Evolutionary conservation across 371 early-diverging fungal species (phyloP), one percentile per base, ranked within the genome.

Genomic region (Saksenaea oblongispora): DNA sequence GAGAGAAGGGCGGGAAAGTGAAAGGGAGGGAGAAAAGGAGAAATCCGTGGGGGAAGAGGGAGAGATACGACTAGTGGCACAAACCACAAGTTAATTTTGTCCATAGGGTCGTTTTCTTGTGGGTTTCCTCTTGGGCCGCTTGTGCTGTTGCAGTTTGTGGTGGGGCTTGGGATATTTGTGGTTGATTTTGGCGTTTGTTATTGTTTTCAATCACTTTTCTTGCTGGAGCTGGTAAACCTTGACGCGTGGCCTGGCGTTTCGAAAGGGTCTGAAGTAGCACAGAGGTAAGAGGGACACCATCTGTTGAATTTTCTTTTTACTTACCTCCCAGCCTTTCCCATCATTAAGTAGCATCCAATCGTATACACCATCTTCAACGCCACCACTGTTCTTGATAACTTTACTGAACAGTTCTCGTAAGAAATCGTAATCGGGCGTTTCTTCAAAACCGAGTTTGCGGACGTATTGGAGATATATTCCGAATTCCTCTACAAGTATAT

Each of bases 371-470:
- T 95, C 95, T 69, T 95, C 93, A 17, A 68, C 76, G 56, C 88
- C 89, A 63, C 88, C 89, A 22, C 80, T 70, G 44, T 83, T 81
- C 60, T 80, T 80, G 61, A 95, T 72, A 15, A 89, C 94, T 58
- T 87, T 86, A 73, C 89, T 87, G 69, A 98, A 91, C 28, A 97
- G 76, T 8, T 87, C 85, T 58, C 87, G 85, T 65, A 97, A 69
- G 61, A 80, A 82, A 63, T 92, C 91, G 72, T 98, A 98, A 74
- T 97, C 93, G 10, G 98, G 98, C 31, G 87, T 86, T 71, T 95
- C 95, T 69, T 96, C 96, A 70, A 96, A 98, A 36, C 89, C 89
- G 35, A 96, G 84, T 62, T 87, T 87, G 59, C 96, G 85, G 22
- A 91, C 93, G 68, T 97, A 97, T 57, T 85, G 84, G 41, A 98